Percentiles rank a stretch among this genome's conserved stretches.
Conservation (phyloP, 495 filamentous ascomycete species). For the Evernia prunastri region DNA sequence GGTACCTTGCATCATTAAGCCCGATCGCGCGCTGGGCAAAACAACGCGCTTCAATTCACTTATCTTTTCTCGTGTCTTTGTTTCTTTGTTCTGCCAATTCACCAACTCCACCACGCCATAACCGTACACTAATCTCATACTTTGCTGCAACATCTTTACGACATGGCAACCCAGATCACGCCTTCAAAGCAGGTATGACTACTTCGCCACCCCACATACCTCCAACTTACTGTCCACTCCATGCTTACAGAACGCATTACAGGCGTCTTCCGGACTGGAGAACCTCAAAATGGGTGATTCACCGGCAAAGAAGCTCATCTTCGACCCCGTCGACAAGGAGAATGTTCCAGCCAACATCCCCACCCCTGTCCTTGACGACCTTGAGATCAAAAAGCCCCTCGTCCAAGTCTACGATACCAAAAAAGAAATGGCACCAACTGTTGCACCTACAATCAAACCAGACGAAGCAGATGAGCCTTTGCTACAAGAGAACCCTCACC, state of each 20-base stretch:
- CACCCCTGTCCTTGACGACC: conserved; percentile 48
- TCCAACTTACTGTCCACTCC: conserved; percentile 6
- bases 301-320: conserved; percentile 82
- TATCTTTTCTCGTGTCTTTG: conserved; percentile 3
- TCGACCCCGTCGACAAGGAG: conserved; percentile 69
- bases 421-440: conserved; percentile 43
- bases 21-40: conserved; percentile 16
- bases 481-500: conserved; percentile 89
- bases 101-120: not conserved
- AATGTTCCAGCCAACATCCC: conserved; percentile 60
- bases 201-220: conserved; percentile 36
- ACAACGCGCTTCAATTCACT: conserved; percentile 17
- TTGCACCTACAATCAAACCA: conserved; percentile 57
- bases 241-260: conserved; percentile 35
- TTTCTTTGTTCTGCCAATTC: conserved; percentile 1
- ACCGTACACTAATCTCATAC: not conserved
- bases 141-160: conserved; percentile 12
- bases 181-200: conserved; percentile 78
- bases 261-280: conserved; percentile 82
- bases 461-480: conserved; percentile 81
- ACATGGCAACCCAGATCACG: conserved; percentile 60
- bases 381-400: conserved; percentile 46
- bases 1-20: conserved; percentile 21
- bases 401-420: conserved; percentile 36
- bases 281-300: conserved; percentile 86